Conservation (phyloP, 257 asterid genomes). For the Lithospermum erythrorhizon region DNA sequence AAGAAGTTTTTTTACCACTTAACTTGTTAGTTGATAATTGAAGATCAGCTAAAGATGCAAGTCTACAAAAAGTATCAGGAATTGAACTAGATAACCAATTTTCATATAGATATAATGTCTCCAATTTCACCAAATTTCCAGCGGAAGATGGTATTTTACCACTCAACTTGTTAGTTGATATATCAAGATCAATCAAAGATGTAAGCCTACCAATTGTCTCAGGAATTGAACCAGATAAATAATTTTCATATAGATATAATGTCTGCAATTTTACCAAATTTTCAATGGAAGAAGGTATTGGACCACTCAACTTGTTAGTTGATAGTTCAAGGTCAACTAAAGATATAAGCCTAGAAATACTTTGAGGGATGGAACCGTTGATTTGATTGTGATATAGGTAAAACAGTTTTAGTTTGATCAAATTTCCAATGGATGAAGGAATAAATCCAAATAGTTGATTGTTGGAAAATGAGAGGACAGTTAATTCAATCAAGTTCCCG, state of each 20-base stretch:
- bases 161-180: too few species aligned
- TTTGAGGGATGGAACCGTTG: slow-evolving; percentile 15
- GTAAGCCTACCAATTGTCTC: slow-evolving; percentile 11
- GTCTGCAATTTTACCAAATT: not conserved
- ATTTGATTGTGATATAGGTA: slow-evolving; percentile 11
- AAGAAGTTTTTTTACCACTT: slow-evolving; percentile 5
- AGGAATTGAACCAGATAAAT: slow-evolving; percentile 8
- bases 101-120: too few species aligned
- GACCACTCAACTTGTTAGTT: slow-evolving; percentile 2
- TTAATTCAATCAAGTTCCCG: slow-evolving; percentile 16
- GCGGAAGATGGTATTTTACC: too few species aligned
- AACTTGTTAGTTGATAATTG: not conserved
- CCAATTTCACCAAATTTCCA: too few species aligned
- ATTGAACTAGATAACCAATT: too few species aligned
- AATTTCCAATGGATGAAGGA: slow-evolving; percentile 18
- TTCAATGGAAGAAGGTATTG: slow-evolving; percentile 8
- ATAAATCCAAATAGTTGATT: slow-evolving; percentile 13
- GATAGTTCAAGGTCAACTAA: not conserved
- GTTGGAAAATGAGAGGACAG: not conserved
- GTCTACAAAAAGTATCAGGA: slow-evolving; percentile 9
- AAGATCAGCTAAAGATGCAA: not conserved
- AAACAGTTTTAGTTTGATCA: slow-evolving; percentile 6
- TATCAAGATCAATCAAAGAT: too few species aligned
- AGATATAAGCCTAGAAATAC: slow-evolving; percentile 7
- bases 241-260: slow-evolving; percentile 3